Conservation (phyloP, 2,329 filamentous ascomycete genomes). For the Epichloe sibirici region DNA sequence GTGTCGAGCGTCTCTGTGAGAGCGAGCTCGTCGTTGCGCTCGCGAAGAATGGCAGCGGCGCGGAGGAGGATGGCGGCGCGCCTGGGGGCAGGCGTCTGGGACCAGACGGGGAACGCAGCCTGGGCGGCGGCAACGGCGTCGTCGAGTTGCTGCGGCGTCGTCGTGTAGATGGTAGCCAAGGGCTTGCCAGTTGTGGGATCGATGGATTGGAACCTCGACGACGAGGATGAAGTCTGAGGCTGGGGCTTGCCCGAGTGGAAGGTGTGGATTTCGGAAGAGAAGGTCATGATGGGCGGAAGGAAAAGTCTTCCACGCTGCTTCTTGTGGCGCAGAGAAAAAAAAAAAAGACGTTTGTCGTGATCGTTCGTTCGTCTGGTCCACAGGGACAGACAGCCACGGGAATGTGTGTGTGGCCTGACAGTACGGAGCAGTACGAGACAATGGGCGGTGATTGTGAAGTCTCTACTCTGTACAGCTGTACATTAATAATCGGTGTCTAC, state of each 20-base stretch:
- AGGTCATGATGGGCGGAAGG: constrained; percentile 18
- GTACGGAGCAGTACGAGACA: too few species aligned
- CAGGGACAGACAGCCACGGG: too few species aligned
- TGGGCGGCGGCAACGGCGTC: constrained; percentile 59
- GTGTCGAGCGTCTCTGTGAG: constrained; percentile 73
- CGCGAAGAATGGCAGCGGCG: constrained; percentile 60
- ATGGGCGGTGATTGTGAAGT: too few species aligned
- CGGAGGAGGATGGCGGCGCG: constrained; percentile 68
- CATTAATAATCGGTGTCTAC: too few species aligned
- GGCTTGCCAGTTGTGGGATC: constrained; percentile 60
- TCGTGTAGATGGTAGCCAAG: constrained; percentile 59
- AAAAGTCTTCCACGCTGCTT: too few species aligned
- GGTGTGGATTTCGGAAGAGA: constrained; percentile 38
- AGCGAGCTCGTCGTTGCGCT: constrained; percentile 69
- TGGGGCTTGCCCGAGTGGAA: constrained; percentile 66
- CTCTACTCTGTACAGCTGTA: too few species aligned
- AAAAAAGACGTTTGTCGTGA: too few species aligned
- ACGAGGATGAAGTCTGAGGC: constrained; percentile 39
- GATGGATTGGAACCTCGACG: constrained; percentile 56
- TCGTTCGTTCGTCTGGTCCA: too few species aligned
- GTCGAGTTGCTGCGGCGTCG: constrained; percentile 56
- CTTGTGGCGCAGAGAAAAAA: too few species aligned
- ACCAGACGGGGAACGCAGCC: constrained; percentile 64
- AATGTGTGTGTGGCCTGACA: too few species aligned
- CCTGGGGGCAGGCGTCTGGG: constrained; percentile 57